Base-by-base conservation (phyloP, 352 stramenopile species). In the Phytophthora sp. region DNA sequence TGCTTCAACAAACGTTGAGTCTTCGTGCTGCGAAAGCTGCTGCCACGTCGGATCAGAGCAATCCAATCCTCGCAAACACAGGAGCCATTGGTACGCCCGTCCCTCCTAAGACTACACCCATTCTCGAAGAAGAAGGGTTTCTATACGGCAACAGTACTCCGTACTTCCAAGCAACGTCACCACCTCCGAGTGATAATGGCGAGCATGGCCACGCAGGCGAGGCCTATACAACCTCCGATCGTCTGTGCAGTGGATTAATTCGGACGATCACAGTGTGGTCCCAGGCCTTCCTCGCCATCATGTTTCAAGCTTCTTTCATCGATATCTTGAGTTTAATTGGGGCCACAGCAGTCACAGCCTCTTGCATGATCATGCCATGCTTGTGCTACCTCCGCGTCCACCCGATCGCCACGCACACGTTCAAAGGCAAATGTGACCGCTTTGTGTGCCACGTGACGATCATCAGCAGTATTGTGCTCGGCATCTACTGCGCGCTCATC, bases 351-450 rank as follows among this genome's bases (percentile, higher is more conserved):
- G 74, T 92, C 51, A 86, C 84, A 1, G 33, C 88, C 7, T 90
- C 80, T 42, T 92, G 81, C 50, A 88, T 90, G 81, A 77, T 90
- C 67, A 92, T 92, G 84, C 84, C 80, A 29, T 90, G 84, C 42
- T 56, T 90, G 29, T 90, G 84, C 69, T 90, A 89, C 57, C 63
- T 92, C n/a, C 78, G 82, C 15, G 68, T 90, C 12, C 78, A 90
- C 45, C 78, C 81, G 15, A 90, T 86, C 39, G 62, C 74, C 1
- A 84, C 67, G 5, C 51, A 79, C 16, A 79, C 65, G 23, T 86
- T 85, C 35, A 49, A 76, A 8, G 77, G 81, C 7, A 69, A 75
- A 24, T 88, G 71, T 53, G 80, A 88, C 45, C 71, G 74, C 18
- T 67, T 70, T 13, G 47, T 90, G 26, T 86, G 77, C 55, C 79